phyloP scores from a whole-genome alignment of 805 yeast species.

The Saccharomycodes ludwigii region DNA sequence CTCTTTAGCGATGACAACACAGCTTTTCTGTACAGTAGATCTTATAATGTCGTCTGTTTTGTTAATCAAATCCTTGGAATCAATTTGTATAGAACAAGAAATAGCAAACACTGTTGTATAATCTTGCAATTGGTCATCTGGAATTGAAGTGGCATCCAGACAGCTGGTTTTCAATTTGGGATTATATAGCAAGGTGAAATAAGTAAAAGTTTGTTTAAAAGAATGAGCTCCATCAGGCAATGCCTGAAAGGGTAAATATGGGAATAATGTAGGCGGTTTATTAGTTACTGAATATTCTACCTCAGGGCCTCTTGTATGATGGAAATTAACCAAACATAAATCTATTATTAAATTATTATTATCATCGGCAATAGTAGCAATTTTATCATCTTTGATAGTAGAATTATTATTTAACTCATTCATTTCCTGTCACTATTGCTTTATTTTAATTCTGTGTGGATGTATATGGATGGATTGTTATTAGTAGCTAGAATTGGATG shows the following conservation, averaged over 20 bases:
- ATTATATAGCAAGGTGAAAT: conserved; percentile 73
- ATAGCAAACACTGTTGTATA: conserved; percentile 83
- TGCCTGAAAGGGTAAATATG: conserved; percentile 85
- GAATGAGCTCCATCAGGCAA: conserved; percentile 93
- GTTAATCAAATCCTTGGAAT: conserved; percentile 43
- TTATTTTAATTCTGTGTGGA: too few relatives aligned
- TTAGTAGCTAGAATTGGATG: too few relatives aligned
- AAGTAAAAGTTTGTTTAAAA: conserved; percentile 85
- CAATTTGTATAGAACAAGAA: conserved; percentile 80
- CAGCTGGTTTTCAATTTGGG: conserved; percentile 26
- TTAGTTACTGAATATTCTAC: conserved; percentile 50
- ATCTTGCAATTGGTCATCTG: conserved; percentile 21
- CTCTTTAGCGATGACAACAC: conserved; percentile 73
- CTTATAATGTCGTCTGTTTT: conserved; percentile 60
- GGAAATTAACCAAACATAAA: conserved; percentile 83
- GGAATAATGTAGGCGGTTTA: conserved; percentile 44
- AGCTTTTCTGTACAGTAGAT: conserved; percentile 81
- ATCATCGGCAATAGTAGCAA: too few relatives aligned
- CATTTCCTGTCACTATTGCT: too few relatives aligned
- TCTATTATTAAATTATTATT: conserved; percentile 80
- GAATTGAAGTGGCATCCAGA: conserved; percentile 25
- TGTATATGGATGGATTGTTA: too few relatives aligned
- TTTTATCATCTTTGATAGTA: too few relatives aligned
- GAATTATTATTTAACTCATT: too few relatives aligned
- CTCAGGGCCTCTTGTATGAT: conserved; percentile 89